phyloP scores from a whole-genome alignment of 176 grass and related monocot species.

The Pontederia paniculata region DNA sequence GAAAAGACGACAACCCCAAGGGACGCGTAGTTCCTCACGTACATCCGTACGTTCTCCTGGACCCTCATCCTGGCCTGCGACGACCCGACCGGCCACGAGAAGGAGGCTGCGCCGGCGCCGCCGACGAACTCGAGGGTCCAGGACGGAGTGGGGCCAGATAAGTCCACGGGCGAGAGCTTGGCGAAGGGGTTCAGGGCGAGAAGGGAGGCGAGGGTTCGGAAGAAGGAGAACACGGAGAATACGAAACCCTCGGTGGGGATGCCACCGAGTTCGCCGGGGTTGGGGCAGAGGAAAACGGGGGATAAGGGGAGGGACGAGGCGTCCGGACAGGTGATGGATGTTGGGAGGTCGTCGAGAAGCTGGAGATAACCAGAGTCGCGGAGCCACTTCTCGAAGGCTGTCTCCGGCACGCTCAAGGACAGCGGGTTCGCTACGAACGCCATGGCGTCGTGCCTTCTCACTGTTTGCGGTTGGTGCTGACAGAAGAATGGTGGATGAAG shows the following conservation, averaged over 20 bases:
- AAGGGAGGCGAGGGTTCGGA: slow-evolving; percentile 61
- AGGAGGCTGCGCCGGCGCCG: slow-evolving; percentile 25
- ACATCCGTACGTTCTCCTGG: slow-evolving; percentile 86
- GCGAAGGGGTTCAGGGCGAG: slow-evolving; percentile 75
- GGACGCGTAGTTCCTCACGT: slow-evolving; percentile 69
- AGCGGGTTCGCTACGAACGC: slow-evolving; percentile 62
- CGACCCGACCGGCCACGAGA: slow-evolving; percentile 64
- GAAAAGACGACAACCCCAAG: slow-evolving; percentile 64
- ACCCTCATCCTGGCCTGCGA: slow-evolving; percentile 74
- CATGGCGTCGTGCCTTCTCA: not conserved
- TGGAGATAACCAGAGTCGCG: slow-evolving; percentile 87
- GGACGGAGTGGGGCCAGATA: slow-evolving; percentile 55
- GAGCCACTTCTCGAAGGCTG: slow-evolving; percentile 84
- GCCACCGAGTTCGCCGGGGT: not conserved
- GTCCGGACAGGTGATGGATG: slow-evolving; percentile 7
- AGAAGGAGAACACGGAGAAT: slow-evolving; percentile 16
- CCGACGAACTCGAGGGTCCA: slow-evolving; percentile 75
- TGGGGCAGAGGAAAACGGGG: slow-evolving; percentile 2
- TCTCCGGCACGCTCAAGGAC: slow-evolving; percentile 67
- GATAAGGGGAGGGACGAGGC: not conserved
- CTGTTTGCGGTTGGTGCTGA: too few relatives aligned
- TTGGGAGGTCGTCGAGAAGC: slow-evolving; percentile 51
- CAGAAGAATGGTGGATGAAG: too few relatives aligned
- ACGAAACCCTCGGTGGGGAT: slow-evolving; percentile 3
- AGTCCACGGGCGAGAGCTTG: slow-evolving; percentile 37